Conservation (phyloP, 306 rosid species). For the Corylus avellana region DNA sequence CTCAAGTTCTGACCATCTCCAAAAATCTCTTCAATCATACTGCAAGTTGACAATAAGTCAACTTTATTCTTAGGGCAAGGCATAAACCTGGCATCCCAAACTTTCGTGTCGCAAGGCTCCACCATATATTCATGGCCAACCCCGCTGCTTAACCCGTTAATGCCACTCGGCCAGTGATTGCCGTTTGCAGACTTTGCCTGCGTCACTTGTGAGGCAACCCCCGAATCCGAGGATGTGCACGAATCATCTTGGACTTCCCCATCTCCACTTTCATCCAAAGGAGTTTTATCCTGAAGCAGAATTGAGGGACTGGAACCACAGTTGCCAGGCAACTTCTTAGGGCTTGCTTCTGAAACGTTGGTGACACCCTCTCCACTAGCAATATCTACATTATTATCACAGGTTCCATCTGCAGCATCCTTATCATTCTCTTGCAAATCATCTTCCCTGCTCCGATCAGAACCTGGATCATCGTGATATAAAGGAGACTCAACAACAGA, state of each 20-base stretch:
- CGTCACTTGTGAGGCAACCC: constrained; percentile 37
- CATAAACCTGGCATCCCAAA: constrained; percentile 68
- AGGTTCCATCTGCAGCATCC: constrained; percentile 38
- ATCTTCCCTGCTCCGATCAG: constrained; percentile 31
- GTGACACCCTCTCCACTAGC: constrained; percentile 17
- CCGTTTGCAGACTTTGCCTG: constrained; percentile 47
- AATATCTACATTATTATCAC: constrained; percentile 22
- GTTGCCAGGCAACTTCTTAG: constrained; percentile 18
- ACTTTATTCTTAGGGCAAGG: constrained; percentile 56
- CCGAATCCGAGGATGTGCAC: constrained; percentile 49
- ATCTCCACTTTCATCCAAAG: constrained; percentile 42
- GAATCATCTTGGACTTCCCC: constrained; percentile 59
- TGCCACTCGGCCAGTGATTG: constrained; percentile 48
- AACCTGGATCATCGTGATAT: constrained; percentile 32
- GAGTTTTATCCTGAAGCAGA: constrained; percentile 30
- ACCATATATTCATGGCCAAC: constrained; percentile 54
- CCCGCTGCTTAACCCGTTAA: constrained; percentile 43
- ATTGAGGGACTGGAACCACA: constrained; percentile 27
- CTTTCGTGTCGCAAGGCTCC: constrained; percentile 69
- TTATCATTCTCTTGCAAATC: constrained; percentile 45
- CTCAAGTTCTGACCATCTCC: constrained; percentile 72
- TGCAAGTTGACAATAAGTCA: constrained; percentile 79
- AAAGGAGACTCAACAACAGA: constrained; percentile 67
- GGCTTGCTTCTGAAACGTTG: constrained; percentile 33
- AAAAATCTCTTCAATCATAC: constrained; percentile 86